Percentiles rank a stretch among this genome's conserved stretches.
These are phyloP conservation scores for Powellomyces hirtus DNA, from an alignment of 192 early-diverging fungal species.

Conservation along the genomic window DNA sequence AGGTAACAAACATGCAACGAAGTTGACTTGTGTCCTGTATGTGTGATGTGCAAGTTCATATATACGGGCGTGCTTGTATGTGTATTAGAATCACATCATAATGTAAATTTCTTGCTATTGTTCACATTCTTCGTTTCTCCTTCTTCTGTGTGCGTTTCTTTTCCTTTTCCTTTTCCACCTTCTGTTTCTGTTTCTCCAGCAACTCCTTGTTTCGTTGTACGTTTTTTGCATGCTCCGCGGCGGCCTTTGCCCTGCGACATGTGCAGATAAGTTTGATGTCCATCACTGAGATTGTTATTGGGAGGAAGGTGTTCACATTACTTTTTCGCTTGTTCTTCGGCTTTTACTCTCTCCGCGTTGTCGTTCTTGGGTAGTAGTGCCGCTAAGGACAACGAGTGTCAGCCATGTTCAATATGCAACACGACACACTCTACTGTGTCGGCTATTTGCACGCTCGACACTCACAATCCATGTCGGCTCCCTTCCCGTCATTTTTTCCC, in stretches of 20 bases:
- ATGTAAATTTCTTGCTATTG: too few relatives aligned
- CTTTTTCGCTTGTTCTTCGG: slow-evolving; percentile 51
- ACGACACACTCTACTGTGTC: too few relatives aligned
- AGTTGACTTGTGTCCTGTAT: too few relatives aligned
- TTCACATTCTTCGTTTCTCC: slow-evolving; percentile 47
- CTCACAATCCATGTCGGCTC: neutral
- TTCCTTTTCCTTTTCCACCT: slow-evolving; percentile 43
- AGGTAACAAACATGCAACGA: too few relatives aligned
- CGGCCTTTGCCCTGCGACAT: slow-evolving; percentile 11
- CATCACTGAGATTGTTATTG: neutral
- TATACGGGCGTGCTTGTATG: too few relatives aligned
- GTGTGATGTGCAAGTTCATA: too few relatives aligned
- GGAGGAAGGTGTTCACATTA: neutral
- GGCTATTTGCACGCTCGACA: too few relatives aligned
- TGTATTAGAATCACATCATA: too few relatives aligned
- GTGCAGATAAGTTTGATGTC: neutral
- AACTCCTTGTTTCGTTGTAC: slow-evolving; percentile 31
- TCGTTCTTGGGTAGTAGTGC: slow-evolving; percentile 49
- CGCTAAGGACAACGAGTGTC: too few relatives aligned
- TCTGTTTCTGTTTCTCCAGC: slow-evolving; percentile 45
- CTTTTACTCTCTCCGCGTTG: slow-evolving; percentile 59
- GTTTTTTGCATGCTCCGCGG: slow-evolving; percentile 28
- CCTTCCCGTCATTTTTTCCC: slow-evolving; percentile 24
- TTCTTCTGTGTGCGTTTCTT: slow-evolving; percentile 43
- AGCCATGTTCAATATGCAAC: too few relatives aligned